phyloP scores from a whole-genome alignment of 2,329 filamentous ascomycete species.

The Colletotrichum salicis region DNA sequence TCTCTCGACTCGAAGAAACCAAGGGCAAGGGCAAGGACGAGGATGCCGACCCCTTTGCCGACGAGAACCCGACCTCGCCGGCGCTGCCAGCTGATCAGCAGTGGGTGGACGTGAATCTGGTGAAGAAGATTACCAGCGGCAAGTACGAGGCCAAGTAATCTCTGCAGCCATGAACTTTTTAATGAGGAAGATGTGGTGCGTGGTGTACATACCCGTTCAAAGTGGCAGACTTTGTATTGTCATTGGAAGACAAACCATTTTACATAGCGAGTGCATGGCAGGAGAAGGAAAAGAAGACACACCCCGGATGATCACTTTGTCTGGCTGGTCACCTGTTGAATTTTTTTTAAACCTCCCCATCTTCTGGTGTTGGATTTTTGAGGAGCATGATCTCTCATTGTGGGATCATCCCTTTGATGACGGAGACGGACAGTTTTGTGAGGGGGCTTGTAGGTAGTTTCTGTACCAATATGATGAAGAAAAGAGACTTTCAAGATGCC shows the following conservation, averaged over 20 bases:
- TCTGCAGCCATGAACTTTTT: constrained; percentile 24
- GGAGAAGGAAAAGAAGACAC: constrained; percentile 8
- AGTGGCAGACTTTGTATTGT: constrained; percentile 29
- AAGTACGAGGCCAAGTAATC: constrained; percentile 73
- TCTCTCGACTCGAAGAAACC: constrained; percentile 63
- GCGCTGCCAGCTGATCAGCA: constrained; percentile 42
- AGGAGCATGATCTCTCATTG: background rate
- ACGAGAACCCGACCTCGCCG: constrained; percentile 42
- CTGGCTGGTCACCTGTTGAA: constrained; percentile 12
- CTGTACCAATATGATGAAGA: constrained; percentile 30
- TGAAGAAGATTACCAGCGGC: constrained; percentile 77
- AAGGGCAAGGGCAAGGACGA: constrained; percentile 65
- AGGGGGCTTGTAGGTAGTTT: constrained; percentile 19
- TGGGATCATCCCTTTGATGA: background rate
- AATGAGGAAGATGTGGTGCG: constrained; percentile 1
- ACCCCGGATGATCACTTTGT: background rate
- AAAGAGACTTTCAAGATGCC: background rate
- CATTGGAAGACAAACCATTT: constrained; percentile 20
- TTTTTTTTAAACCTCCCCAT: background rate
- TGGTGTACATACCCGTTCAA: constrained; percentile 29
- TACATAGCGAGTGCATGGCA: constrained; percentile 34
- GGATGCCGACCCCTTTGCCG: constrained; percentile 77
- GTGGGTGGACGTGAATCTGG: constrained; percentile 76
- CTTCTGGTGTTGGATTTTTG: constrained; percentile 10
- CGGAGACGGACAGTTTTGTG: background rate